Base-by-base conservation (phyloP, 192 early-diverging fungal genomes). In the Coemansia sp. region DNA sequence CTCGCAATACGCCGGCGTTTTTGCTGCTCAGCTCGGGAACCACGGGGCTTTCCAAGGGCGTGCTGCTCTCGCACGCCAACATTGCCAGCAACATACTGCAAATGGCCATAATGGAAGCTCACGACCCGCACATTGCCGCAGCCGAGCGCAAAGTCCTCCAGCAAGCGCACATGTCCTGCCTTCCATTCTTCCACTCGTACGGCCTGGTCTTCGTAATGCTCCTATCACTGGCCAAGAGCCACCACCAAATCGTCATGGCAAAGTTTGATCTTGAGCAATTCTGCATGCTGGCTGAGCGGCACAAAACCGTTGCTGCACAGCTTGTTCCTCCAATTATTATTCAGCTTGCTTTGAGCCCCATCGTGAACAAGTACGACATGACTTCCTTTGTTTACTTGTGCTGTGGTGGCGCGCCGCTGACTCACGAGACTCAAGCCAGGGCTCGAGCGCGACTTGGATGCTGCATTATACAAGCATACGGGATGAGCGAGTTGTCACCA, bases 351-450 rank as follows among this genome's bases (percentile, higher is more conserved):
- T 93, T 93, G 63, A 77, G 86, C 65, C 92, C 94, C 15, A 70
- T 89, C 45, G 89, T 90, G 29, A 74, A 83, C 40, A 86, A 93
- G 25, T 96, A 86, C 67, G 87, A 94, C 49, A 70, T 96, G 45
- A 83, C 87, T 0, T 87, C 85, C 29, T 79, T 95, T 7, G 65
- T 82, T 12, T 72, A 71, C 22, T 59, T 93, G 32, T 76, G 85
- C 57, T 90, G 85, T 43, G 94, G 93, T 19, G 94, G 94, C 0
- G 96, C 96, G 2, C 94, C 94, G 4, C 76, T 96, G 6, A 81
- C 82, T 20, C 79, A 78, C 47, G 92, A 94, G 54, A 77, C 94
- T 24, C 79, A 86, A 60, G 54, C 65, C 6, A 81, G 83, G 51
- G 78, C 89, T 12, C 68, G 70, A 43, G 43, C 58, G 35, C 67